Percentiles rank a stretch among this genome's conserved stretches.
phyloP scores from a whole-genome alignment of 176 grass and related monocot species.

The Raddia distichophylla region DNA sequence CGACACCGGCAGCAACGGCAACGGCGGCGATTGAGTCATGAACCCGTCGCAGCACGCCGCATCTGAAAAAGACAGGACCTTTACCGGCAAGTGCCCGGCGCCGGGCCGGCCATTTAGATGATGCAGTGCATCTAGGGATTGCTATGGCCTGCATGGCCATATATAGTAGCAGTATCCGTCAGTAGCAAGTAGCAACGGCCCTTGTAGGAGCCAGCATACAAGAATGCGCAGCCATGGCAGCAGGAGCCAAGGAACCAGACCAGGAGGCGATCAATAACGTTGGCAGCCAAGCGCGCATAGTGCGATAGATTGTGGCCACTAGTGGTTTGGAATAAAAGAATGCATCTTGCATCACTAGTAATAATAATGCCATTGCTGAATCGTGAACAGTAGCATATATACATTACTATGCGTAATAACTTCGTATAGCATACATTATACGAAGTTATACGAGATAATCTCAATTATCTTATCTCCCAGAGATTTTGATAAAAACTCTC shows the following conservation, averaged over 20 bases:
- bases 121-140: constrained; percentile 19
- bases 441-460: too few relatives aligned
- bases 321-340: constrained; percentile 49
- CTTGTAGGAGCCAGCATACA: constrained; percentile 36
- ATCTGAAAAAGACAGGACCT: not conserved
- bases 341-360: constrained; percentile 34
- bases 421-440: too few relatives aligned
- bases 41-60: not conserved
- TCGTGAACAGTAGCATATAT: constrained; percentile 27
- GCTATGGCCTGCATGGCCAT: constrained; percentile 20
- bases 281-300: constrained; percentile 33
- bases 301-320: constrained; percentile 15
- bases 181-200: constrained; percentile 40
- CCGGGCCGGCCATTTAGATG: constrained; percentile 44
- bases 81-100: constrained; percentile 47
- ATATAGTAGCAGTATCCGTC: constrained; percentile 19
- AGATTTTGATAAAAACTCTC: too few relatives aligned
- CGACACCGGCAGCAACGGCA: constrained; percentile 30
- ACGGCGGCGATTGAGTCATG: constrained; percentile 26
- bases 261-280: constrained; percentile 37
- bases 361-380: constrained; percentile 44
- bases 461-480: too few relatives aligned
- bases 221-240: constrained; percentile 38
- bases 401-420: too few relatives aligned
- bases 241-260: constrained; percentile 25